Percentiles rank a stretch among this genome's conserved stretches.
These are phyloP conservation scores for Phoma sp. DNA, from an alignment of 2,329 filamentous ascomycete genomes.

Conservation along the genomic window DNA sequence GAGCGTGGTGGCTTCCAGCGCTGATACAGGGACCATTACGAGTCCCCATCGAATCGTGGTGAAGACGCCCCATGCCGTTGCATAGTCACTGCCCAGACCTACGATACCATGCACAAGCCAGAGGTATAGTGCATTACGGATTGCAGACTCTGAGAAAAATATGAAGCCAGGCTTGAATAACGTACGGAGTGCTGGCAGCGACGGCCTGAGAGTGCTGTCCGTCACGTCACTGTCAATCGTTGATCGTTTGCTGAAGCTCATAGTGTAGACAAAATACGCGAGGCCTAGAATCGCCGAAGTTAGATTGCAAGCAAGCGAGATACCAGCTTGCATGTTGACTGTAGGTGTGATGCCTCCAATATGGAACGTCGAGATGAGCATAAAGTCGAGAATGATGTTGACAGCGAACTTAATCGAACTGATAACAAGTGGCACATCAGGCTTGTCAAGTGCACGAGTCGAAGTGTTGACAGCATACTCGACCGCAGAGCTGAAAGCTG, in stretches of 20 bases:
- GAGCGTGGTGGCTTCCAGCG: constrained; percentile 68
- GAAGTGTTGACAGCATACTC: constrained; percentile 67
- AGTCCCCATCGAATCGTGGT: constrained; percentile 76
- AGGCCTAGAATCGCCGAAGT: constrained; percentile 55
- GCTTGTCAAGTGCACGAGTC: constrained; percentile 70
- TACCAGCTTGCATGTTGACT: constrained; percentile 68
- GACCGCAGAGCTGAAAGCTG: constrained; percentile 65
- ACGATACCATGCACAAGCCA: constrained; percentile 73
- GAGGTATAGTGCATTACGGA: constrained; percentile 72
- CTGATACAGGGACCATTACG: constrained; percentile 73
- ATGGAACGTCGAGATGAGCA: constrained; percentile 71
- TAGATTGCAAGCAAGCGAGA: constrained; percentile 63
- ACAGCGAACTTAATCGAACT: constrained; percentile 67
- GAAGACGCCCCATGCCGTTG: constrained; percentile 76
- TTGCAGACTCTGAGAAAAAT: constrained; percentile 68
- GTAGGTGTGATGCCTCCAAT: constrained; percentile 61
- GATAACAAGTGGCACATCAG: constrained; percentile 71
- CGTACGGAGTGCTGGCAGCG: constrained; percentile 53
- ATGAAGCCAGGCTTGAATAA: constrained; percentile 64
- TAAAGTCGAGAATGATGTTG: constrained; percentile 71
- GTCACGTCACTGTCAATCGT: constrained; percentile 15
- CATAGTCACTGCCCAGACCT: constrained; percentile 66
- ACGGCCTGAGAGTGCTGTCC: constrained; percentile 23
- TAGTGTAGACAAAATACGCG: constrained; percentile 61
- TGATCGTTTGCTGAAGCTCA: constrained; percentile 43